Evolutionary conservation across 2,329 filamentous ascomycete genomes (phyloP), one percentile per base, ranked within the genome.

Genomic region (Phialocephala sp.): DNA sequence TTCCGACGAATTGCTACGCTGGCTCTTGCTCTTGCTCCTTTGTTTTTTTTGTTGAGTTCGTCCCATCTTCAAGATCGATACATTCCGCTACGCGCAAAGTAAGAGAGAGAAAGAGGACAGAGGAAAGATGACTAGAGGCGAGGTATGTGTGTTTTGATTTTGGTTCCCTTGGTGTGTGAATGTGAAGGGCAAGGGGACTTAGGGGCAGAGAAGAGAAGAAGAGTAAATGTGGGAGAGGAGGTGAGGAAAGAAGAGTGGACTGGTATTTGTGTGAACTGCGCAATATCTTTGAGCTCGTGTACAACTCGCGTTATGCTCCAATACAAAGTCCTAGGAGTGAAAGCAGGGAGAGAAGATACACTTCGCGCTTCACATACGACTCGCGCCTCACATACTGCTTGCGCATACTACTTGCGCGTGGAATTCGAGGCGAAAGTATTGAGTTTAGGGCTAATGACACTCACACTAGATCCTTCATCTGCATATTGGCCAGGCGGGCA

Each of bases 401-500:
- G 27, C 27, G 27, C 27, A 32, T 3, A 32, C 6, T 32, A 32
- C 27, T 32, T 6, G 27, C 27, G 27, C 27, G 27, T 32, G 20
- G 18, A 12, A 39, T 4, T 20, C 1, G 36, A 12, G n/a, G 14
- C 8, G 20, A 22, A n/a, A 45, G 22, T 54, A 43, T 59, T 41
- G 36, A 36, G 39, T 41, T 35, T 60, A 39, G 41, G 59, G 56
- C 61, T 66, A 35, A 62, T 62, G 41, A 8, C 14, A 14, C 5
- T 24, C 12, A 57, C 52, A 57, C 59, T 71, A 89, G 87, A 84
- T 90, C 77, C 85, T 84, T 76, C 87, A 90, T 79, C 80, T 90
- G 73, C 87, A 89, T 77, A 87, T 90, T 77, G 87, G 87, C 78
- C 87, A 90, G 80, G 87, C 87, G 78, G 87, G 87, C 77, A 84